phyloP scores from a whole-genome alignment of 768 basidiomycete genomes.

The Clitopilus hobsonii region DNA sequence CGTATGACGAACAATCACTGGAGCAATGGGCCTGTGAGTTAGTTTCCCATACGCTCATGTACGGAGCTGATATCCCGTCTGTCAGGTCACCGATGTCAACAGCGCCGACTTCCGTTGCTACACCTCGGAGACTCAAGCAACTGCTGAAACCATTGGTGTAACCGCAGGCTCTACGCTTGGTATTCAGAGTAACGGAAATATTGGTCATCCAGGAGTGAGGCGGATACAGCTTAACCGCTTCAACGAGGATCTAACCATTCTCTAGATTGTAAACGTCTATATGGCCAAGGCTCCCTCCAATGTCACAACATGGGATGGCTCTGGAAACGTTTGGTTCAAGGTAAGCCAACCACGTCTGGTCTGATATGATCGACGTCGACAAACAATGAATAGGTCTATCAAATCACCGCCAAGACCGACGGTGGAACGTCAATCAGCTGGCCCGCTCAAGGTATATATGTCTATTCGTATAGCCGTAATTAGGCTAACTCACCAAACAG shows the following conservation, averaged over 20 bases:
- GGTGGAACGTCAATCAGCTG: slow-evolving; percentile 33
- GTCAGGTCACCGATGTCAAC: neutral
- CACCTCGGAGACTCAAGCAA: slow-evolving; percentile 18
- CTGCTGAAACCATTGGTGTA: slow-evolving; percentile 23
- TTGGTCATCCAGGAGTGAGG: slow-evolving; percentile 28
- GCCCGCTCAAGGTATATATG: slow-evolving; percentile 25
- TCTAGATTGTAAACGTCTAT: slow-evolving; percentile 21
- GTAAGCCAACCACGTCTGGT: slow-evolving; percentile 11
- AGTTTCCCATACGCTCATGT: neutral
- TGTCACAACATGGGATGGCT: slow-evolving; percentile 27
- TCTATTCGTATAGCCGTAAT: neutral
- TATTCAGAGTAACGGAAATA: slow-evolving; percentile 23
- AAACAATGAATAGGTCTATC: slow-evolving; percentile 10
- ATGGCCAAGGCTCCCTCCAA: slow-evolving; percentile 36
- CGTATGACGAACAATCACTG: slow-evolving; percentile 1
- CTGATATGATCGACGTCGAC: neutral
- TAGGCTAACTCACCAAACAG: slow-evolving; percentile 7
- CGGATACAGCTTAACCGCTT: neutral
- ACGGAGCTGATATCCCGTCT: neutral
- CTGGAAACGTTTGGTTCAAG: slow-evolving; percentile 40
- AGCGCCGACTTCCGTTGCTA: slow-evolving; percentile 24
- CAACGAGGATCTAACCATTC: neutral
- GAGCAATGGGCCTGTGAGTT: neutral
- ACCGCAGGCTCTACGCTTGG: slow-evolving; percentile 26
- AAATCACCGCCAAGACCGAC: slow-evolving; percentile 36